These are phyloP conservation scores for Ganoderma lingzhi DNA, from an alignment of 1,284 basidiomycete species.

Conservation along the genomic window DNA sequence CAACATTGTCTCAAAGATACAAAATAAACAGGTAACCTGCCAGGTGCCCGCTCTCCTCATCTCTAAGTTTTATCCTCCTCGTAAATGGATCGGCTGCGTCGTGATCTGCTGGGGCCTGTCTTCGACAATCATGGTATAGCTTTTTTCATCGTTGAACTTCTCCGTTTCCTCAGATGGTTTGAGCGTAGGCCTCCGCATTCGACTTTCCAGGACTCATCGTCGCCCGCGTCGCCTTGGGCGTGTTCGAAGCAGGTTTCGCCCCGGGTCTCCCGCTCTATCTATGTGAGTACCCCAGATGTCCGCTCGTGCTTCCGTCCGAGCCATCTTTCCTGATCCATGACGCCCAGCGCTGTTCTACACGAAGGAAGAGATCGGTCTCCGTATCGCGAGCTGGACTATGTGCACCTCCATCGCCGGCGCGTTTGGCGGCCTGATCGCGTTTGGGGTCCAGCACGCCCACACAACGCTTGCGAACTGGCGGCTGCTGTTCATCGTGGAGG, in stretches of 20 bases:
- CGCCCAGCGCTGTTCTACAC: conserved; percentile 76
- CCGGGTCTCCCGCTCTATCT: conserved; percentile 79
- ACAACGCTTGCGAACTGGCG: conserved; percentile 65
- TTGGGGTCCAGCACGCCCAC: conserved; percentile 69
- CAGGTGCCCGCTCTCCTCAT: conserved; percentile 72
- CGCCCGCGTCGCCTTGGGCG: conserved; percentile 66
- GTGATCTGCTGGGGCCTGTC: conserved; percentile 78
- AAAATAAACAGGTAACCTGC: conserved; percentile 61
- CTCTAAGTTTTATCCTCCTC: conserved; percentile 73
- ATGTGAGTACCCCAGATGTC: conserved; percentile 47
- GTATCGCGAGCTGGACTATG: conserved; percentile 81
- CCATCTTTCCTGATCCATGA: background rate
- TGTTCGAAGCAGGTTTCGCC: conserved; percentile 79
- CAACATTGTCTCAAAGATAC: background rate
- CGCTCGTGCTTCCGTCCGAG: no score
- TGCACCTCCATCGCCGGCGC: conserved; percentile 83
- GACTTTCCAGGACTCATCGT: conserved; percentile 66
- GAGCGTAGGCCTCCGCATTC: conserved; percentile 60
- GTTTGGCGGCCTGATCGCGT: conserved; percentile 79
- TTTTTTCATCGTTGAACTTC: no score
- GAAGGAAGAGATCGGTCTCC: conserved; percentile 71
- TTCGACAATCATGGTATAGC: conserved; percentile 70
- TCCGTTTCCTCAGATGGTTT: background rate
- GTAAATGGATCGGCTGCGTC: conserved; percentile 70
- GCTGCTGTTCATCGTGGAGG: conserved; percentile 83